A percentile compares a stretch with the other conserved stretches of the same genome.
These are phyloP conservation scores for Durusdinium trenchii DNA, from an alignment of 73 alveolate genomes.

Conservation along the genomic window DNA sequence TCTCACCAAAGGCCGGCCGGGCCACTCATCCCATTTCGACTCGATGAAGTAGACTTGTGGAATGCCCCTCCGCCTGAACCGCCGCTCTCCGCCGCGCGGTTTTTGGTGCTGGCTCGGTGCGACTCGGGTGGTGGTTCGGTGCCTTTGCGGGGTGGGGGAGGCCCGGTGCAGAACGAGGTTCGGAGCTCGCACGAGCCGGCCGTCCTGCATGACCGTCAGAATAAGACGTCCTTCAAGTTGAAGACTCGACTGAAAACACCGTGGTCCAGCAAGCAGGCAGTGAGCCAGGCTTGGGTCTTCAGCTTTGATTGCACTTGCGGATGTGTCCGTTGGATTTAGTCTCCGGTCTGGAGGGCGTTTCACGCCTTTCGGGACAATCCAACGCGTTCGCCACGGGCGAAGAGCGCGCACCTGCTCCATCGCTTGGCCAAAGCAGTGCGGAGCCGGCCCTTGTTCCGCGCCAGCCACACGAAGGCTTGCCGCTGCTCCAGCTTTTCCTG, in stretches of 20 bases:
- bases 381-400: too few relatives aligned
- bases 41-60: constrained; percentile 89
- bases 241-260: too few relatives aligned
- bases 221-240: too few relatives aligned
- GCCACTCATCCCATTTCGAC: constrained; percentile 88
- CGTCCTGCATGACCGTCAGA: too few relatives aligned
- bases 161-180: background rate
- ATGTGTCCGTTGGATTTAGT: too few relatives aligned
- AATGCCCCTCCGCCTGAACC: constrained; percentile 54
- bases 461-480: constrained; percentile 83
- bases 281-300: too few relatives aligned
- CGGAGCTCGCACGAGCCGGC: too few relatives aligned
- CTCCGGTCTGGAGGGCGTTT: too few relatives aligned
- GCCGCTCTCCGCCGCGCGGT: background rate
- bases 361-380: too few relatives aligned
- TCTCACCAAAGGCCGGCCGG: too few relatives aligned
- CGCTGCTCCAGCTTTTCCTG: constrained; percentile 84
- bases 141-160: background rate
- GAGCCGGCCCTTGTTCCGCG: constrained; percentile 67
- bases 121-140: background rate
- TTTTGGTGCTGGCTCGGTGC: background rate
- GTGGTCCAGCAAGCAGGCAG: too few relatives aligned
- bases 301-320: too few relatives aligned
- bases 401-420: constrained; percentile 49
- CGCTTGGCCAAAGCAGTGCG: constrained; percentile 77